Percentiles rank a stretch among this genome's conserved stretches.
Conservation (phyloP, 129 eudicot species). For the Daucus carota region DNA sequence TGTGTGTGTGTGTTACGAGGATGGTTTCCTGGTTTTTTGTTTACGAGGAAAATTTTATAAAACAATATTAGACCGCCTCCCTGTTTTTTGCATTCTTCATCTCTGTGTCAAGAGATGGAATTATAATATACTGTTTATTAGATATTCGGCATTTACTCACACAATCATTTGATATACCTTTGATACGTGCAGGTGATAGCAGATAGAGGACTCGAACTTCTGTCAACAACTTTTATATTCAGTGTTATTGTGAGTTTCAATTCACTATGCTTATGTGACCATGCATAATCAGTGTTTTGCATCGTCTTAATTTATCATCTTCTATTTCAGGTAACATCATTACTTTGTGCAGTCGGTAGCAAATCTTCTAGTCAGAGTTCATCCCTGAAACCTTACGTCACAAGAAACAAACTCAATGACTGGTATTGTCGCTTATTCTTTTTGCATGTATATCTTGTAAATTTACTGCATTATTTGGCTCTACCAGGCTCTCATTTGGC, state of each 20-base stretch:
- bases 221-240: constrained; percentile 70
- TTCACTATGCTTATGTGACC: not conserved
- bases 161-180: not conserved
- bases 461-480: not conserved
- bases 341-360: constrained; percentile 61
- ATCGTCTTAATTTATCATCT: constrained; percentile 5
- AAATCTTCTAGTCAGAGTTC: constrained; percentile 53
- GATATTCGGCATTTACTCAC: not conserved
- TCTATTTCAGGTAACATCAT: constrained; percentile 56
- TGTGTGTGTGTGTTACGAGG: too few species aligned
- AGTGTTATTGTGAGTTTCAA: constrained; percentile 63
- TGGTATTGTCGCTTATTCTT: constrained; percentile 35
- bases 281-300: constrained; percentile 1
- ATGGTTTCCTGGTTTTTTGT: too few species aligned
- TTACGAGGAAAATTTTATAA: too few species aligned
- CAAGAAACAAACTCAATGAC: constrained; percentile 73
- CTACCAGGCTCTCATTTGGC: not conserved
- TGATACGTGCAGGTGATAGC: constrained; percentile 69
- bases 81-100: not conserved
- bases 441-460: too few species aligned
- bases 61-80: too few species aligned
- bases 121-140: not conserved
- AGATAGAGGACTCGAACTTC: constrained; percentile 87
- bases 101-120: not conserved
- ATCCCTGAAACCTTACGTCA: constrained; percentile 72